Evolutionary conservation across 495 filamentous ascomycete species (phyloP).

Genomic region (Podospora sp.): DNA sequence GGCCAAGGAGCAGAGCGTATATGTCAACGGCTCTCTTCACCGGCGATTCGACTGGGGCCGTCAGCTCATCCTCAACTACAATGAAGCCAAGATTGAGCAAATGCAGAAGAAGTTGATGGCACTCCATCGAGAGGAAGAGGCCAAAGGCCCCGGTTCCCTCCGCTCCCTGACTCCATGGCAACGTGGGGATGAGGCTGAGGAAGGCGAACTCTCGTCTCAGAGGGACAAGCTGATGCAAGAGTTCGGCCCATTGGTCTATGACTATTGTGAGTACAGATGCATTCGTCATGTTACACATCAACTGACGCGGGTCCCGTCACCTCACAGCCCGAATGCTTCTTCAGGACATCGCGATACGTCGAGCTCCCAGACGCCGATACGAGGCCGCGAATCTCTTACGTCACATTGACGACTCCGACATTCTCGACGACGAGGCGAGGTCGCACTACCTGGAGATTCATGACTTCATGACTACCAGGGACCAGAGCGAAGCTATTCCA

Average conservation of each 20-base stretch:
- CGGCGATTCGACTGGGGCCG: slow-evolving; percentile 10
- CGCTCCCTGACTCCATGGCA: slow-evolving; percentile 7
- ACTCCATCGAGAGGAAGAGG: background rate
- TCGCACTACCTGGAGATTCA: slow-evolving; percentile 1
- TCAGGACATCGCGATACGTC: background rate
- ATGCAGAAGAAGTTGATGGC: slow-evolving; percentile 6
- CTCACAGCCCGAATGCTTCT: background rate
- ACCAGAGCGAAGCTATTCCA: background rate
- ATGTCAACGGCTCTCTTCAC: slow-evolving; percentile 10
- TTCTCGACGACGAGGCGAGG: slow-evolving; percentile 4
- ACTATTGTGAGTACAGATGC: slow-evolving; percentile 11
- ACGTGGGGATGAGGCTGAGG: background rate
- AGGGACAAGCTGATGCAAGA: slow-evolving; percentile 14
- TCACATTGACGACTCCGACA: background rate
- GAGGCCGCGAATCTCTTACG: background rate
- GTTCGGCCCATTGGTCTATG: background rate
- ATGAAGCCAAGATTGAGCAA: background rate
- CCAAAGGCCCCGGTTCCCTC: background rate
- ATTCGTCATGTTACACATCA: background rate
- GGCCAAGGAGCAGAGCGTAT: slow-evolving; percentile 1
- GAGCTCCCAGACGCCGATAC: background rate
- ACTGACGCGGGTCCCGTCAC: too few species aligned
- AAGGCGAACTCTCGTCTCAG: background rate
- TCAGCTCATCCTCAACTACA: slow-evolving; percentile 8
- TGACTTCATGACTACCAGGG: slow-evolving; percentile 19